Conservation (phyloP, 805 yeast genomes). For the Cyberlindnera euphorbiae region DNA sequence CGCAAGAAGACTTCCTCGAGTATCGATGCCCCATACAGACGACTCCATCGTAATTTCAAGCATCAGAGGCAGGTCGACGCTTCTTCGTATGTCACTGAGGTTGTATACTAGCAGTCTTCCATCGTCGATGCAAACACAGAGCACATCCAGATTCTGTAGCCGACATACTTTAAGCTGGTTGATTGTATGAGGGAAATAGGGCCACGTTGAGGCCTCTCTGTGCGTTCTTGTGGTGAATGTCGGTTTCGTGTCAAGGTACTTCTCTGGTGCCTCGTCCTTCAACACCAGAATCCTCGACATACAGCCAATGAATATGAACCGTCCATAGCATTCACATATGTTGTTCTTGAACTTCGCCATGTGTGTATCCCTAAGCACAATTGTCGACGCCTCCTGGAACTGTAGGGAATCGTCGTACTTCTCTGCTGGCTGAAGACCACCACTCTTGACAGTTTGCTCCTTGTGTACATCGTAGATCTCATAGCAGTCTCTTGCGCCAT, state of each 20-base stretch:
- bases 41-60: conserved; percentile 30
- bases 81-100: conserved; percentile 24
- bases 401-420: conserved; percentile 17
- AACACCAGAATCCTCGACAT: conserved; percentile 10
- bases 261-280: conserved; percentile 4
- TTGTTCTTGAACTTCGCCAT: conserved; percentile 17
- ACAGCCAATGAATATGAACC: conserved; percentile 11
- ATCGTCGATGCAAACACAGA: conserved; percentile 51
- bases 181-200: conserved; percentile 50
- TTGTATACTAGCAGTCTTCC: conserved; percentile 43
- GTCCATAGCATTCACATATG: conserved; percentile 14
- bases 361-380: background rate
- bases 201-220: conserved; percentile 43
- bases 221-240: conserved; percentile 27
- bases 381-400: background rate
- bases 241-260: conserved; percentile 13
- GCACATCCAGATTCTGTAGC: conserved; percentile 36
- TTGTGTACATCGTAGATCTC: conserved; percentile 19
- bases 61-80: conserved; percentile 26
- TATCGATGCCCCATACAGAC: conserved; percentile 63
- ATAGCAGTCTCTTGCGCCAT: conserved; percentile 9
- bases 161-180: conserved; percentile 41
- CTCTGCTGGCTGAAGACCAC: conserved; percentile 2
- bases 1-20: conserved; percentile 36
- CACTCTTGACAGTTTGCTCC: conserved; percentile 4